phyloP scores from a whole-genome alignment of 73 alveolate species.

The Blepharisma stoltei region DNA sequence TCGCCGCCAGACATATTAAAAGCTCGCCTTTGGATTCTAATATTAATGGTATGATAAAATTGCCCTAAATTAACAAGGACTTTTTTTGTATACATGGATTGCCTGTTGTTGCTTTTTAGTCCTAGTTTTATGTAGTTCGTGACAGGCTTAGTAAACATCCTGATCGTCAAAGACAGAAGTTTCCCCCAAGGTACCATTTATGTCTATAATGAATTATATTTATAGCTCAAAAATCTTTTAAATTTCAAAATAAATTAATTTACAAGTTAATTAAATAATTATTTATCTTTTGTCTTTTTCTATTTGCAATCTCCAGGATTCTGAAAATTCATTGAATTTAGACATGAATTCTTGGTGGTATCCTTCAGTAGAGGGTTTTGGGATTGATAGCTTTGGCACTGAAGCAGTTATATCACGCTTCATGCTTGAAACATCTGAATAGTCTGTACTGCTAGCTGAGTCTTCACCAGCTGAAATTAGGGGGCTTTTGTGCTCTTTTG shows the following conservation, averaged over 20 bases:
- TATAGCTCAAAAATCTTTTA: too few relatives aligned
- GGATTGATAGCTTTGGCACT: too few relatives aligned
- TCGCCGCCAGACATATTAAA: not conserved
- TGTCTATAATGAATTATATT: too few relatives aligned
- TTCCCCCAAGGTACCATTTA: not conserved
- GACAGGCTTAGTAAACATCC: slow-evolving; percentile 16
- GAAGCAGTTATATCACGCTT: too few relatives aligned
- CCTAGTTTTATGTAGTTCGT: not conserved
- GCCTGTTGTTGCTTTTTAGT: not conserved
- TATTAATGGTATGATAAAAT: not conserved
- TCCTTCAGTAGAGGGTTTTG: not conserved
- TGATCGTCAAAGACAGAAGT: not conserved
- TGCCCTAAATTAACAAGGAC: not conserved
- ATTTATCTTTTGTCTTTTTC: not conserved
- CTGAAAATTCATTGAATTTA: slow-evolving; percentile 21
- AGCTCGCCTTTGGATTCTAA: not conserved
- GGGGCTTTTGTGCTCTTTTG: too few relatives aligned
- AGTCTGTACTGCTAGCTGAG: too few relatives aligned
- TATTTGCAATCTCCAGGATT: slow-evolving; percentile 17
- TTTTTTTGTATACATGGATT: not conserved
- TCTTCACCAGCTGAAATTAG: too few relatives aligned
- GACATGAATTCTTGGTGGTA: slow-evolving; percentile 26
- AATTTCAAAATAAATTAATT: too few relatives aligned
- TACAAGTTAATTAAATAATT: too few relatives aligned
- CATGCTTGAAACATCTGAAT: too few relatives aligned